Base-by-base conservation (phyloP, 2,329 filamentous ascomycete genomes). In the Penicillium sp. region DNA sequence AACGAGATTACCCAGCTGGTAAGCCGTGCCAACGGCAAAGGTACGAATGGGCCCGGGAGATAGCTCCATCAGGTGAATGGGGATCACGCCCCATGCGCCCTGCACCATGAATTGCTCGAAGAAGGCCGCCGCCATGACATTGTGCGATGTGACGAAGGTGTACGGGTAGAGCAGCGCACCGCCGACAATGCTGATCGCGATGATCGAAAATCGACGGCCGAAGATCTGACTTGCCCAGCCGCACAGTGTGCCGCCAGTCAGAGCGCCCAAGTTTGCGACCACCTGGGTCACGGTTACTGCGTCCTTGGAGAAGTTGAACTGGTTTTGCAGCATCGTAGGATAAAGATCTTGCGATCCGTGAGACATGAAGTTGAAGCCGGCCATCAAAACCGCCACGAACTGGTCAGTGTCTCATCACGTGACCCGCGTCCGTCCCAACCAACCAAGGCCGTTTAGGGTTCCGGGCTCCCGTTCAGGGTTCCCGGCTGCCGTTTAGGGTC, bases 361-460 rank as follows among this genome's bases (percentile, higher is more conserved):
- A 14, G 83, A 86, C 86, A 93, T 89, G 64, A 93, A 94, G 70
- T 94, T 95, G 74, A 95, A 93, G 3, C 88, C 88, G 1, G 87
- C 85, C 87, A 94, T 94, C 31, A 95, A 74, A 16, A 95, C n/a
- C n/a, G n/a, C n/a, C n/a, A n/a, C n/a, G n/a, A n/a, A n/a, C n/a
- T n/a, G n/a, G n/a, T n/a, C n/a, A n/a, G n/a, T n/a, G n/a, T n/a
- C n/a, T n/a, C n/a, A n/a, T n/a, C n/a, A n/a, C n/a, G n/a, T n/a
- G n/a, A n/a, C n/a, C n/a, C n/a, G n/a, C n/a, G n/a, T n/a, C n/a
- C n/a, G n/a, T n/a, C n/a, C n/a, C n/a, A n/a, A n/a, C n/a, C n/a
- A n/a, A n/a, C n/a, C n/a, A n/a, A n/a, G n/a, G n/a, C n/a, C n/a
- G n/a, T n/a, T n/a, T n/a, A n/a, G n/a, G n/a, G n/a, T n/a, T n/a